These are phyloP conservation scores for Ogataea ramenticola DNA, from an alignment of 805 yeast species.

Conservation along the genomic window DNA sequence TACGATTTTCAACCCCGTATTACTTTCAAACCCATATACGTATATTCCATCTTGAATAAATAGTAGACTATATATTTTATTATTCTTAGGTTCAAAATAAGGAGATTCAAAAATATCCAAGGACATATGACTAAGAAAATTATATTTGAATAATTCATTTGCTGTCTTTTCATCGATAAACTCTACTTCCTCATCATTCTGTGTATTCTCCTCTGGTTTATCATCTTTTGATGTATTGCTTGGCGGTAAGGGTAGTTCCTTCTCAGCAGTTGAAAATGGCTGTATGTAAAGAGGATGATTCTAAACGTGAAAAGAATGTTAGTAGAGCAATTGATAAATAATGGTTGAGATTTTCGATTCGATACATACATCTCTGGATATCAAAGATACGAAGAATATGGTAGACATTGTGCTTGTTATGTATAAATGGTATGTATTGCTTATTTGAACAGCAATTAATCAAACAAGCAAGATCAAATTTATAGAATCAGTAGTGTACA, in stretches of 20 bases:
- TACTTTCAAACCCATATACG: constrained; percentile 63
- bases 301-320: constrained; percentile 13
- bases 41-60: constrained; percentile 62
- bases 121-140: constrained; percentile 71
- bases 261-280: constrained; percentile 24
- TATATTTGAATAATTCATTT: constrained; percentile 49
- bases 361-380: constrained; percentile 41
- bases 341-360: not conserved
- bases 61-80: constrained; percentile 36
- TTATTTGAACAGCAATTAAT: no score
- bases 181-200: constrained; percentile 2
- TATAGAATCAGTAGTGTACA: no score
- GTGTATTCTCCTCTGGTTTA: no score
- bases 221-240: not conserved
- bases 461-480: no score
- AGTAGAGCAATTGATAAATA: constrained; percentile 1
- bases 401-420: constrained; percentile 13
- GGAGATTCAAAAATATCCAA: constrained; percentile 59
- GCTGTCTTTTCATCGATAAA: constrained; percentile 24
- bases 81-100: constrained; percentile 31
- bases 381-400: constrained; percentile 49
- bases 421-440: no score
- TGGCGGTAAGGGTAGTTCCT: not conserved
- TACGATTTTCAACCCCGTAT: constrained; percentile 60
- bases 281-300: constrained; percentile 56